Evolutionary conservation across 306 rosid species (phyloP), one percentile per base, ranked within the genome.

Genomic region (Geum urbanum): DNA sequence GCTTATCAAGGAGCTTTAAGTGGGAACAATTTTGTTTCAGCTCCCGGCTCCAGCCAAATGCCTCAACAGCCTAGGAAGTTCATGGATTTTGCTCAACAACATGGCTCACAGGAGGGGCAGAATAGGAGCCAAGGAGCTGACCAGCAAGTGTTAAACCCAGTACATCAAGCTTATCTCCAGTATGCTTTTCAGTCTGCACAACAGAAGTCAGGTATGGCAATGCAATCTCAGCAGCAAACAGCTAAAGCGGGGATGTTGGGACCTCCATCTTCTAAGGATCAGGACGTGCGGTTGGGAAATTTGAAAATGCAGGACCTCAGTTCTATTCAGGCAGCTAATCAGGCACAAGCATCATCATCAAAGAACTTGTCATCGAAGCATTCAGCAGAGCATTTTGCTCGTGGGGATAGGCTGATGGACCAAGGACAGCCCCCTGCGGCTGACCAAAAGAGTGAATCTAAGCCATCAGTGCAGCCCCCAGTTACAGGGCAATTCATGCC

Each of bases 11-110:
- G 98, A 72, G 77, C 71, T 65, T 68, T 78, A 78, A 90, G 81
- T 52, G 80, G 74, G 56, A 80, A 80, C 79, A 86, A 83, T 78
- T 88, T 86, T 80, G 43, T 79, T 61, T 75, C 91, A 62, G 72
- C 96, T 70, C 84, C 96, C 3, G 79, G 74, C 70, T 79, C 91
- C 43, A 84, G 80, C 82, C 96, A 82, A 70, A 47, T 80, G 78
- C 80, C 97, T 66, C 98, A 88, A 79, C 96, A 94, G 69, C 80
- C 96, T 40, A 85, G 92, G 71, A 90, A 86, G 69, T 80, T 86
- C 73, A 68, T 77, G 45, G 98, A 90, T 50, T 64, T 85, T 71
- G 86, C 86, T 76, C 97, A 92, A 74, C 86, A 77, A 27, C 97
- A 85, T 63, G 84, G 87, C 73, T 73, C 84, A 67, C 95, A 84